Percentiles rank a stretch among this genome's conserved stretches.
Conservation (phyloP, 2,329 filamentous ascomycete genomes). For the Torrubiellomyces zombiae region DNA sequence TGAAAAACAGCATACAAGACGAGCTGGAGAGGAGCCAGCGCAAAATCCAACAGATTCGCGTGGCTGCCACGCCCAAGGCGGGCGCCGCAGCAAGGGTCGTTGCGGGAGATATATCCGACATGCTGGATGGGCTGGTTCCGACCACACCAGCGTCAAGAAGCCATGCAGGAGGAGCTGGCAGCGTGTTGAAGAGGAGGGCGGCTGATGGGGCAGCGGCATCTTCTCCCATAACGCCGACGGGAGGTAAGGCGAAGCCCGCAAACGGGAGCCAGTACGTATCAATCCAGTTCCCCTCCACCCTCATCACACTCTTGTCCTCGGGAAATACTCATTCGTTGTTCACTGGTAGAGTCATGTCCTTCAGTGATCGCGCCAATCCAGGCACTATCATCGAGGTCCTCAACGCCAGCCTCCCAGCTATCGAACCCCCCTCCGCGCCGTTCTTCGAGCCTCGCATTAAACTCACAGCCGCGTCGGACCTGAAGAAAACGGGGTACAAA, state of each 20-base stretch:
- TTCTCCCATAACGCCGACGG: too few relatives aligned
- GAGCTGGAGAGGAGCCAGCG: constrained; percentile 61
- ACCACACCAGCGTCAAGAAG: constrained; percentile 36
- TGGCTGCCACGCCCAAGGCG: constrained; percentile 45
- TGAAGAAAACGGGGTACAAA: constrained; percentile 82
- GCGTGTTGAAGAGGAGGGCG: constrained; percentile 16
- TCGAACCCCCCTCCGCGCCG: constrained; percentile 54
- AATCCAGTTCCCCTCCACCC: too few relatives aligned
- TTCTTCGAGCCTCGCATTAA: constrained; percentile 65
- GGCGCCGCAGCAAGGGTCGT: too few relatives aligned
- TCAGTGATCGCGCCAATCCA: constrained; percentile 60
- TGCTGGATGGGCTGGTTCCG: constrained; percentile 58
- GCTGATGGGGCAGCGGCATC: too few relatives aligned
- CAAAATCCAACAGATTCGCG: constrained; percentile 41
- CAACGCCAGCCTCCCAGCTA: constrained; percentile 53
- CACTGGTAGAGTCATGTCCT: constrained; percentile 22
- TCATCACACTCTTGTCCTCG: too few relatives aligned
- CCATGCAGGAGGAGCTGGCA: constrained; percentile 13
- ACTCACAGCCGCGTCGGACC: constrained; percentile 70
- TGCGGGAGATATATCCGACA: constrained; percentile 61
- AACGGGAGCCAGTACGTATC: constrained; percentile 12
- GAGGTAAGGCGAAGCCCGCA: constrained; percentile 15
- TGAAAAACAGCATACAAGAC: constrained; percentile 81
- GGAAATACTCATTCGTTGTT: too few relatives aligned
- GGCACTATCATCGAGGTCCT: constrained; percentile 73